phyloP scores from a whole-genome alignment of 75 land plant species.

The Pinus tabuliformis region DNA sequence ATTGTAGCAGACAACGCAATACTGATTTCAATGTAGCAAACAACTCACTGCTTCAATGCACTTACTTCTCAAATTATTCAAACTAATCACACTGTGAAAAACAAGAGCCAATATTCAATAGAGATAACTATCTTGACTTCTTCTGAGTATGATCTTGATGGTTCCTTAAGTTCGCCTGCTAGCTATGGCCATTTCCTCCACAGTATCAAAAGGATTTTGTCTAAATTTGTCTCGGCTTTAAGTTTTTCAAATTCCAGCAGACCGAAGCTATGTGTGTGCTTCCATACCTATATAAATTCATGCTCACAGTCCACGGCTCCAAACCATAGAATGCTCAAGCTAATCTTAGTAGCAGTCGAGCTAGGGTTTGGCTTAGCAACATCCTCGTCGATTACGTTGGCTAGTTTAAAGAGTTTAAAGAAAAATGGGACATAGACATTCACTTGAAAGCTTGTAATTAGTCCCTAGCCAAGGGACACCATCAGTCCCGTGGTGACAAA shows the following conservation, averaged over 20 bases:
- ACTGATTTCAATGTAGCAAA: too few relatives aligned
- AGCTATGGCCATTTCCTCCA: background rate
- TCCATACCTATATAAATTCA: background rate
- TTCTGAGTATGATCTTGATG: too few relatives aligned
- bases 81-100: too few relatives aligned
- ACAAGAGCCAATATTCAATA: too few relatives aligned
- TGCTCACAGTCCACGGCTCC: background rate
- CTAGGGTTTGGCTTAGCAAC: constrained; percentile 2
- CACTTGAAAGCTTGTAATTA: background rate
- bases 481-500: background rate
- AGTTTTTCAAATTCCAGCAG: background rate
- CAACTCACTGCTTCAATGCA: too few relatives aligned
- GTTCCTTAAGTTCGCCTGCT: too few relatives aligned
- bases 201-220: background rate
- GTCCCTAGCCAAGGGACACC: background rate
- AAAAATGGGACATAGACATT: background rate
- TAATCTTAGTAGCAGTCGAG: background rate
- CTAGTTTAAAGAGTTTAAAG: background rate
- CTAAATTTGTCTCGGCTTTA: background rate
- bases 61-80: too few relatives aligned
- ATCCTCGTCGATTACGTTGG: background rate
- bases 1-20: too few relatives aligned
- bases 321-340: background rate
- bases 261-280: background rate
- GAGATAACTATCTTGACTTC: too few relatives aligned